Percentiles rank a stretch among this genome's conserved stretches.
These are phyloP conservation scores for Lecanicillium sp. DNA, from an alignment of 2,329 filamentous ascomycete genomes.

Conservation along the genomic window DNA sequence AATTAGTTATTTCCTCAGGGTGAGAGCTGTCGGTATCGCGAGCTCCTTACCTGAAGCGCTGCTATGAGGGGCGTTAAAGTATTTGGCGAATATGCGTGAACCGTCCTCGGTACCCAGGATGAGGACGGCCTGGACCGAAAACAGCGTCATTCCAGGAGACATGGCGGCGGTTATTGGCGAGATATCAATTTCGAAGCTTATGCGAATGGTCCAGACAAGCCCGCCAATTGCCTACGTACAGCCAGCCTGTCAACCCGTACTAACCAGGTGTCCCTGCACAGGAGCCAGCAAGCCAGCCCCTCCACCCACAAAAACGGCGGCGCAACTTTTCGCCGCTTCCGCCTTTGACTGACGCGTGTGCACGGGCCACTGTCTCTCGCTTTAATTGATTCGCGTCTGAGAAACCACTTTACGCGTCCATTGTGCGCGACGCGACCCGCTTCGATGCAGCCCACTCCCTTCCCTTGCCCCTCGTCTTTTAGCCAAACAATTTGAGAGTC, in stretches of 20 bases:
- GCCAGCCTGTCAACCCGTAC: constrained; percentile 2
- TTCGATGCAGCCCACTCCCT: neutral
- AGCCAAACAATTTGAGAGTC: constrained; percentile 12
- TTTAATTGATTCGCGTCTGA: constrained; percentile 13
- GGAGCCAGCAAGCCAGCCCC: no score
- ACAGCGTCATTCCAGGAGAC: constrained; percentile 68
- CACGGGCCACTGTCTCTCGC: constrained; percentile 14
- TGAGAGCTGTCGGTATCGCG: constrained; percentile 12
- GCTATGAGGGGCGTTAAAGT: constrained; percentile 62
- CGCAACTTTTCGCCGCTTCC: constrained; percentile 23
- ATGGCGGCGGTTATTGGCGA: constrained; percentile 32
- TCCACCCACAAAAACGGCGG: constrained; percentile 13
- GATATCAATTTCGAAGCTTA: constrained; percentile 2
- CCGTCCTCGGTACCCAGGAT: constrained; percentile 81
- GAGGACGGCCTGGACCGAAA: constrained; percentile 69
- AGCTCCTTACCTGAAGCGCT: constrained; percentile 26
- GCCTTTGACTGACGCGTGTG: constrained; percentile 13
- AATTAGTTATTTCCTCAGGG: neutral
- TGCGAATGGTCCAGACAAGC: neutral
- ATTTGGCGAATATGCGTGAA: constrained; percentile 87
- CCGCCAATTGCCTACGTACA: constrained; percentile 1
- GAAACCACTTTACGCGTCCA: constrained; percentile 33
- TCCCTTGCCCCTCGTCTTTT: constrained; percentile 15
- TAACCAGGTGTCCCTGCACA: constrained; percentile 9
- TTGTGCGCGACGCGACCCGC: constrained; percentile 15